These are phyloP conservation scores for Sesbania bispinosa DNA, from an alignment of 306 rosid species.

Conservation along the genomic window DNA sequence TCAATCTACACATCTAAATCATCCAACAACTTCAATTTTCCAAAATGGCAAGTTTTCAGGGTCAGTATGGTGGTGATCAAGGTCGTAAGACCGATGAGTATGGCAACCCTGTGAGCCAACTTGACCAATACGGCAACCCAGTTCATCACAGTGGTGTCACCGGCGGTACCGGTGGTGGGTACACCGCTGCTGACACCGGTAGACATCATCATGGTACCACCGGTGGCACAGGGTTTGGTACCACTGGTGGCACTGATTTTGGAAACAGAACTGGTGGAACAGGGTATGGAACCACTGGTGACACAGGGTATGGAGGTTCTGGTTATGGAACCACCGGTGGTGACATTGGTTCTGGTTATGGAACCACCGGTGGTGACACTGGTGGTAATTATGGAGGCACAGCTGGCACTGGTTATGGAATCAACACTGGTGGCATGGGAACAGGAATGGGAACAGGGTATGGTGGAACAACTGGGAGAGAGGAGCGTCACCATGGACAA, in stretches of 20 bases:
- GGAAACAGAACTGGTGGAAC: neutral
- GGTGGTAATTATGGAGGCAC: neutral
- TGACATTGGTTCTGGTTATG: neutral
- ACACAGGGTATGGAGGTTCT: neutral
- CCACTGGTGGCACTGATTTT: neutral
- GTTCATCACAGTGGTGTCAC: neutral
- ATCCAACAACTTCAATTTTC: neutral
- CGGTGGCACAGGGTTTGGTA: neutral
- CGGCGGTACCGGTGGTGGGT: neutral
- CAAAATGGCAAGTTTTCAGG: slow-evolving; percentile 13
- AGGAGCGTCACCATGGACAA: neutral
- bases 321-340: neutral
- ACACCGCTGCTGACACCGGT: too few relatives aligned
- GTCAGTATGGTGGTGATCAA: neutral
- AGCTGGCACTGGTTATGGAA: neutral
- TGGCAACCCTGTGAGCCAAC: slow-evolving; percentile 24
- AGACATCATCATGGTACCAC: neutral
- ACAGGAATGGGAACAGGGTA: neutral
- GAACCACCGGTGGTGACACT: too few relatives aligned
- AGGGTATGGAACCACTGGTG: neutral
- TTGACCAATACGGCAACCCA: slow-evolving; percentile 19
- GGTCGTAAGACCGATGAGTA: slow-evolving; percentile 1
- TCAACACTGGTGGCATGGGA: neutral
- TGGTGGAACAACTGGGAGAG: neutral
- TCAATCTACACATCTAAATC: too few relatives aligned